A percentile compares a stretch with the other conserved stretches of the same genome.
These are phyloP conservation scores for Chlorella ohadii DNA, from an alignment of 139 green algal genomes.

Conservation along the genomic window DNA sequence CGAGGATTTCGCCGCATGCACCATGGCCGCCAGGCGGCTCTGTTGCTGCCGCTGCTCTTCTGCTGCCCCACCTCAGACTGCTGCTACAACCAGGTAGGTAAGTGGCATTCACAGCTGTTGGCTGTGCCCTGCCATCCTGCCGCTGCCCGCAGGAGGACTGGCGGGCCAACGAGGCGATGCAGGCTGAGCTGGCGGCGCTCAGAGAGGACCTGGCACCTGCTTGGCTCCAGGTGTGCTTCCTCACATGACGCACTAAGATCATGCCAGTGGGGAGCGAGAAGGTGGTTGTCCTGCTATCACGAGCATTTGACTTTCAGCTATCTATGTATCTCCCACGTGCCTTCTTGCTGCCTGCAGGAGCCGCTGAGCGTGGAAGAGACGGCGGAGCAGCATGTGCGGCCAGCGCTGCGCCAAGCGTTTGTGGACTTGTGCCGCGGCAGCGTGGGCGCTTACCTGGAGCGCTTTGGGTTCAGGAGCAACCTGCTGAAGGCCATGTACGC, in stretches of 20 bases:
- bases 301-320: too few species aligned
- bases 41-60: neutral
- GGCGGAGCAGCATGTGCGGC: conserved; percentile 58
- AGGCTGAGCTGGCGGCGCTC: conserved; percentile 57
- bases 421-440: conserved; percentile 51
- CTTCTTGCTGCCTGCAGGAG: neutral
- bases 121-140: neutral
- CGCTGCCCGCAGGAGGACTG: conserved; percentile 51
- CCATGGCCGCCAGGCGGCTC: too few species aligned
- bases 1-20: too few species aligned
- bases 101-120: neutral
- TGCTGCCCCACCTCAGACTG: neutral
- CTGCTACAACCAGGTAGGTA: too few species aligned
- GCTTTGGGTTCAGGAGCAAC: conserved; percentile 64
- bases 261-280: too few species aligned
- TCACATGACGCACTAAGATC: too few species aligned
- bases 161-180: conserved; percentile 54
- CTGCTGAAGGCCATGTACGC: conserved; percentile 69
- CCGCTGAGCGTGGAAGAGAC: conserved; percentile 64
- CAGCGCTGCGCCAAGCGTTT: conserved; percentile 54
- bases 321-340: too few species aligned
- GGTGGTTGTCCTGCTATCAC: neutral
- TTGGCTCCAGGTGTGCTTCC: conserved; percentile 29
- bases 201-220: conserved; percentile 51
- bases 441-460: conserved; percentile 52